Percentiles rank a stretch among this genome's conserved stretches.
Evolutionary conservation across 176 grass and related monocot genomes (phyloP).

Genomic region (Aegilops sharonensis): DNA sequence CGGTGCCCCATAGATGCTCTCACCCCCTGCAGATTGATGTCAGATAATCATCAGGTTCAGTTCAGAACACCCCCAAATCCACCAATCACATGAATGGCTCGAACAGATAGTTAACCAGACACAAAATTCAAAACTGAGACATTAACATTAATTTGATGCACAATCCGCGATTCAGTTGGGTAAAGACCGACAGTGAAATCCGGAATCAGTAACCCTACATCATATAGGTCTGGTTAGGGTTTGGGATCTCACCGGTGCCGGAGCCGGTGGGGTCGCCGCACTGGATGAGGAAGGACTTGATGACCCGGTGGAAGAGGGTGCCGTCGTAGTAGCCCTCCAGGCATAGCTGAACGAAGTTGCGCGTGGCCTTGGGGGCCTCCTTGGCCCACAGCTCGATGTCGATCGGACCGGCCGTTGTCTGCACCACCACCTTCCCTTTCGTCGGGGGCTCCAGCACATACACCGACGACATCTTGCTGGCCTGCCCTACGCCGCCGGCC

Average conservation of each 20-base stretch:
- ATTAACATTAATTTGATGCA: background rate
- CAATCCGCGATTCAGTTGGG: background rate
- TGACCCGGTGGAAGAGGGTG: slow-evolving; percentile 86
- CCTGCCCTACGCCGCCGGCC: background rate
- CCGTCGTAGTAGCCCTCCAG: slow-evolving; percentile 89
- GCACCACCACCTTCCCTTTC: slow-evolving; percentile 91
- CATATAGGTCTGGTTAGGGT: background rate
- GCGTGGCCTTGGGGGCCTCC: slow-evolving; percentile 83
- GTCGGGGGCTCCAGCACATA: slow-evolving; percentile 94
- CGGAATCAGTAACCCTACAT: slow-evolving; percentile 36
- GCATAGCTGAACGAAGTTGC: slow-evolving; percentile 98
- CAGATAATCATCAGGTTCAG: slow-evolving; percentile 13
- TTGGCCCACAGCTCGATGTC: slow-evolving; percentile 98
- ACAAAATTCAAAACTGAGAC: background rate
- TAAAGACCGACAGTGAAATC: background rate
- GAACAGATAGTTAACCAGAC: background rate
- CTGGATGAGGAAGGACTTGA: slow-evolving; percentile 94
- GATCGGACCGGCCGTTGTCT: slow-evolving; percentile 71
- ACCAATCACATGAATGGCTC: background rate
- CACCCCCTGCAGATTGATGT: slow-evolving; percentile 55
- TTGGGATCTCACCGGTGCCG: slow-evolving; percentile 50
- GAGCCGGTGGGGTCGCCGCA: slow-evolving; percentile 79
- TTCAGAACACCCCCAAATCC: background rate
- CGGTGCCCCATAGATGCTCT: slow-evolving; percentile 85
- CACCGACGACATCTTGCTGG: slow-evolving; percentile 68